Evolutionary conservation across 129 eudicot genomes (phyloP).

Genomic region (Artemisia tridentata): DNA sequence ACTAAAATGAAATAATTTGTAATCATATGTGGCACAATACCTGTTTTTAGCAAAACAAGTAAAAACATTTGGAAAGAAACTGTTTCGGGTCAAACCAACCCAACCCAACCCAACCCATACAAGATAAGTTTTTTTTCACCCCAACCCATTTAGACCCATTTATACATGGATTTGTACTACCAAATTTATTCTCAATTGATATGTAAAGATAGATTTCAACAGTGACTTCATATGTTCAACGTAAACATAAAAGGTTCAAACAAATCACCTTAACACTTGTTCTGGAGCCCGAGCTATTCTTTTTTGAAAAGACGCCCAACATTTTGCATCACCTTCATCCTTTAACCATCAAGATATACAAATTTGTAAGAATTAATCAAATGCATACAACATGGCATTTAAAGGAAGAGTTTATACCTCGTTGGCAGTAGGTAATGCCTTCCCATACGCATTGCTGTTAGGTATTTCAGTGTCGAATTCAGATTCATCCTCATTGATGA

Average conservation of each 20-base stretch:
- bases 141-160: no score
- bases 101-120: not conserved
- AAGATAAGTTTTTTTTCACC: no score
- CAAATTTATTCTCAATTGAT: not conserved
- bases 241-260: slow-evolving; percentile 11
- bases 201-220: not conserved
- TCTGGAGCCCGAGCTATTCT: slow-evolving; percentile 66
- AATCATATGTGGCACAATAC: no score
- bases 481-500: slow-evolving; percentile 61
- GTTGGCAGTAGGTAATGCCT: slow-evolving; percentile 37
- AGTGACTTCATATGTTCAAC: not conserved
- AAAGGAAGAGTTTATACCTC: slow-evolving; percentile 42
- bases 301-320: slow-evolving; percentile 82
- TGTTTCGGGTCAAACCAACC: not conserved
- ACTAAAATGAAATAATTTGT: no score
- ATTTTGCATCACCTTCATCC: slow-evolving; percentile 70
- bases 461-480: slow-evolving; percentile 41
- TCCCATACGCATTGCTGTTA: slow-evolving; percentile 32
- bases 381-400: not conserved
- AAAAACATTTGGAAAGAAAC: no score
- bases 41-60: no score
- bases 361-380: slow-evolving; percentile 1
- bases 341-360: slow-evolving; percentile 27
- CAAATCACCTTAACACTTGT: slow-evolving; percentile 73
- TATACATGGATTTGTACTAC: not conserved